Evolutionary conservation across 495 filamentous ascomycete genomes (phyloP).

Genomic region (Glutinoglossum americanum): DNA sequence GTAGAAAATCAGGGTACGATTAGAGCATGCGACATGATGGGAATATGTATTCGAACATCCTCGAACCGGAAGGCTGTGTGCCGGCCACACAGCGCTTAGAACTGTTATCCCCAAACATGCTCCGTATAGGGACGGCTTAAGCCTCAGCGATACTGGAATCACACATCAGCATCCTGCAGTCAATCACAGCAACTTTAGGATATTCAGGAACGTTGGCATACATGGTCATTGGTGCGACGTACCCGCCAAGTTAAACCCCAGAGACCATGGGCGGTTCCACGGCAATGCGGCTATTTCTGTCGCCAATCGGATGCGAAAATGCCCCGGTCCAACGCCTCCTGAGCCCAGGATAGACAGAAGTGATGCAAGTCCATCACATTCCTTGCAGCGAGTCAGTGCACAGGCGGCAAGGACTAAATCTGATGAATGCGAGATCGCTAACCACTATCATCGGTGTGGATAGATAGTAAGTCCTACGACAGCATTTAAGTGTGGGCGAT

Average conservation of each 20-base stretch:
- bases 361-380: neutral
- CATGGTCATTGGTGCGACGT: neutral
- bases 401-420: neutral
- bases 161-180: neutral
- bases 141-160: neutral
- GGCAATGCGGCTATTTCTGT: neutral
- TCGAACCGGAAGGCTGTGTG: neutral
- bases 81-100: constrained; percentile 1
- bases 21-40: neutral
- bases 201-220: neutral
- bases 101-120: neutral
- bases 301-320: neutral
- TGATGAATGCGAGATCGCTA: too few relatives aligned
- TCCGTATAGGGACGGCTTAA: neutral
- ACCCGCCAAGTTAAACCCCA: neutral
- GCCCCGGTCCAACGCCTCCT: neutral
- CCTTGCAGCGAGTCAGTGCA: neutral
- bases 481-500: too few relatives aligned
- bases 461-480: too few relatives aligned
- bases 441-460: too few relatives aligned
- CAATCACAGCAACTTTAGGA: neutral
- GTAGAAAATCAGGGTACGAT: neutral
- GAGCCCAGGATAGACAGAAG: neutral
- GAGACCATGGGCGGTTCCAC: neutral
- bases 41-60: neutral